Base-by-base conservation (phyloP, 202 grass and related monocot species). In the Brachypodium distachyon region DNA sequence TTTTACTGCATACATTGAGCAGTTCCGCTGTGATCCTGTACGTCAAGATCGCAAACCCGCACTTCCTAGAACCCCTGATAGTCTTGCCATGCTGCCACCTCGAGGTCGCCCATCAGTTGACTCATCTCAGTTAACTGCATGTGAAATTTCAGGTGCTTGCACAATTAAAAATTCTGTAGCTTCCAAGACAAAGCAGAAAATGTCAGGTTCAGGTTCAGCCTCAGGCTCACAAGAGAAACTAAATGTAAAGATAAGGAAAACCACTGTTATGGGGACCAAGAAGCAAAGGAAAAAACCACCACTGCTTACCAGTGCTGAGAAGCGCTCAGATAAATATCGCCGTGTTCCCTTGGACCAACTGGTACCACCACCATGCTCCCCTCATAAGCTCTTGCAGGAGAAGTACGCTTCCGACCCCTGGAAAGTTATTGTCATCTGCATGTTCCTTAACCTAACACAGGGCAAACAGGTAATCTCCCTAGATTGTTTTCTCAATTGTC, bases 371-470 rank as follows among this genome's bases (percentile, higher is more conserved):
- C 87, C 85, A 4, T 12, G 36, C 60, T 91, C 93, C 6, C 81
- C 67, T 13, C 74, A 93, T 73, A 73, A 62, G 13, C 85, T 97
- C 11, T 70, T 97, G 50, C 93, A 97, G 61, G 87, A 97, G 85
- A 67, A 60, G 11, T 85, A 91, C 1, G 84, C 87, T 61, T 81
- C 63, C 57, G 93, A 97, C 43, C 93, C 85, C 0, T 97, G 93
- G 93, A 97, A 91, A 62, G 90, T 97, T 23, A 43, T 93, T 51
- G 48, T 97, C 25, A 93, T 93, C 43, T 91, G 87, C 74, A 93
- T 93, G 80, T 38, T 97, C 7, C 80, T 93, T 18, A 93, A 97
- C 60, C 4, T 67, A 43, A 91, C 87, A 29, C 74, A 69, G 3
- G 93, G 87, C 41, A 32, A 13, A 63, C 88, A 93, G 86, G 90